A percentile compares a stretch with the other conserved stretches of the same genome.
phyloP scores from a whole-genome alignment of 345 rosid genomes.

The Lepidium aucheri region DNA sequence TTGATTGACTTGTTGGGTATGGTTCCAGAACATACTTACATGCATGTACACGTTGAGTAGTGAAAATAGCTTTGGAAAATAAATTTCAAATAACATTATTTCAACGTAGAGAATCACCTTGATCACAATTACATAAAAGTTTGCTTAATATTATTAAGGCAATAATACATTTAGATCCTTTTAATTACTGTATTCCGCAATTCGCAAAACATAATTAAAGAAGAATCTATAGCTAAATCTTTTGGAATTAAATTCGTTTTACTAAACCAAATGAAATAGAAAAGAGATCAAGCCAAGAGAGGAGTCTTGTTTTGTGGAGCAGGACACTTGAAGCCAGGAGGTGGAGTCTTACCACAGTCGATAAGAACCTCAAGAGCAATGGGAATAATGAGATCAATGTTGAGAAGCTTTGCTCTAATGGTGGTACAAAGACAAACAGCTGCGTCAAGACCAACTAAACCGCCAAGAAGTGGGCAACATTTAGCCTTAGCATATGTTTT shows the following conservation, averaged over 20 bases:
- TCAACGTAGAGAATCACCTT: constrained; percentile 6
- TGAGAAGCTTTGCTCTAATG: constrained; percentile 70
- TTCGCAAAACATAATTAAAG: background rate
- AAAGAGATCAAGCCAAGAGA: constrained; percentile 12
- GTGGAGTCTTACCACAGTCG: constrained; percentile 76
- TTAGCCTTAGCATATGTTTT: constrained; percentile 53
- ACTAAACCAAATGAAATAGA: background rate
- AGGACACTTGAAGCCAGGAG: constrained; percentile 62
- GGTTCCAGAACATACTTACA: background rate
- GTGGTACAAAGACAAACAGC: constrained; percentile 89
- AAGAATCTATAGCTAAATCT: background rate
- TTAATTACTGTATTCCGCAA: background rate
- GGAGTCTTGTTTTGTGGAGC: background rate
- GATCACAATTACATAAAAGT: constrained; percentile 1
- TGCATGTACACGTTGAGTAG: background rate
- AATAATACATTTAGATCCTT: background rate
- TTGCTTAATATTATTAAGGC: background rate
- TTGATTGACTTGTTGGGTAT: constrained; percentile 2
- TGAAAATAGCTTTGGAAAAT: background rate
- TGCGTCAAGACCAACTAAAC: constrained; percentile 69
- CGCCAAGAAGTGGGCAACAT: constrained; percentile 83
- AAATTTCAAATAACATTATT: background rate
- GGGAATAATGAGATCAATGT: constrained; percentile 58
- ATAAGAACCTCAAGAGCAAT: constrained; percentile 76
- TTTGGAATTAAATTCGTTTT: background rate